phyloP scores from a whole-genome alignment of 2,329 filamentous ascomycete species.

The Aureobasidium zeae region DNA sequence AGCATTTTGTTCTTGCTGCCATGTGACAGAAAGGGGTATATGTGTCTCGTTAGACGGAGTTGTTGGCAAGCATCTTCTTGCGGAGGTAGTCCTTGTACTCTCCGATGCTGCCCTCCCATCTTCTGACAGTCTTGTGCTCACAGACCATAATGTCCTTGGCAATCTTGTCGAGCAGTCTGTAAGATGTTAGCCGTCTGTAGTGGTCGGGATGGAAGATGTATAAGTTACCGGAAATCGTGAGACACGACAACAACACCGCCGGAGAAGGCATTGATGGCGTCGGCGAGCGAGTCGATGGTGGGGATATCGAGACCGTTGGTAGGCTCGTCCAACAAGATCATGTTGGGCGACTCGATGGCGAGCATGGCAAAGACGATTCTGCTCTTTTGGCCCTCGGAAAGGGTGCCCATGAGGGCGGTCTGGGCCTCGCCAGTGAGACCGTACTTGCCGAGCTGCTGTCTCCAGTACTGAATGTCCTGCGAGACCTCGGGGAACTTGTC shows the following conservation, averaged over 20 bases:
- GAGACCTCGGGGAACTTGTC: conserved; percentile 85
- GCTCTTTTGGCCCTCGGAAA: conserved; percentile 95
- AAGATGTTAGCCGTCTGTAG: conserved; percentile 29
- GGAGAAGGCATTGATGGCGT: conserved; percentile 92
- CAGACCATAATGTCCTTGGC: conserved; percentile 99
- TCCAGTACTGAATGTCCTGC: conserved; percentile 99
- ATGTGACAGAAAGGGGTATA: too few relatives aligned
- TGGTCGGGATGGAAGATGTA: not conserved
- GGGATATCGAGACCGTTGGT: conserved; percentile 99
- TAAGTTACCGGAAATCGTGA: conserved; percentile 89
- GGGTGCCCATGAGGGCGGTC: conserved; percentile 93
- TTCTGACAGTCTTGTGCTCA: conserved; percentile 87
- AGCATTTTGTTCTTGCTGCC: too few relatives aligned
- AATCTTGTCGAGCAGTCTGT: conserved; percentile 93
- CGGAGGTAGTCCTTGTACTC: conserved; percentile 97
- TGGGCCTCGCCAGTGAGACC: conserved; percentile 88
- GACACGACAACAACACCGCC: conserved; percentile 97
- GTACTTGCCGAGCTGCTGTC: conserved; percentile 91
- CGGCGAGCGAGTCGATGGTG: conserved; percentile 92
- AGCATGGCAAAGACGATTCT: conserved; percentile 96
- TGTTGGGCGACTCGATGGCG: conserved; percentile 93
- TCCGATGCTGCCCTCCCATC: conserved; percentile 82
- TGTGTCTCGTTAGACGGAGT: conserved; percentile 61
- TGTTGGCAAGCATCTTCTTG: conserved; percentile 93
- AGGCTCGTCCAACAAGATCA: conserved; percentile 95